A percentile compares a stretch with the other conserved stretches of the same genome.
These are phyloP conservation scores for Iris pallida DNA, from an alignment of 116 monocot genomes.

Conservation along the genomic window DNA sequence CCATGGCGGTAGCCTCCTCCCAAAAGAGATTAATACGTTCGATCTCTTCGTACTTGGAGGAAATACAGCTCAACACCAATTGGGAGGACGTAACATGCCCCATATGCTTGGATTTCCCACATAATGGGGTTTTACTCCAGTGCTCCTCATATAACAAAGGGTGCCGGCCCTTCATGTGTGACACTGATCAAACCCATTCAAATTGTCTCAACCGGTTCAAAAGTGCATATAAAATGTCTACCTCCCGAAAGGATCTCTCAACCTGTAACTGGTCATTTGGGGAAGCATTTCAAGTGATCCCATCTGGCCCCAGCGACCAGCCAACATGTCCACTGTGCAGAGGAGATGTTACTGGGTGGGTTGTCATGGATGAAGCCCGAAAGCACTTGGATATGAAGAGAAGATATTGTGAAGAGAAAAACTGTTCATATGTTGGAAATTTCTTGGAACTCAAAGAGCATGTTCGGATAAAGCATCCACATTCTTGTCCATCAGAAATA, in stretches of 20 bases:
- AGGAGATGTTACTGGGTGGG: constrained; percentile 67
- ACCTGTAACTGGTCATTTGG: constrained; percentile 2
- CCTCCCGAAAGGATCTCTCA: constrained; percentile 15
- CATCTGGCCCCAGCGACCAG: constrained; percentile 15
- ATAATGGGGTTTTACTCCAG: constrained; percentile 52
- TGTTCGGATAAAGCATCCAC: constrained; percentile 39
- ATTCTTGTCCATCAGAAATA: constrained; percentile 56
- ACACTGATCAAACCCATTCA: constrained; percentile 54
- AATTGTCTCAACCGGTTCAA: constrained; percentile 67
- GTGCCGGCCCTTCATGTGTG: constrained; percentile 65
- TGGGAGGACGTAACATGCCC: constrained; percentile 51
- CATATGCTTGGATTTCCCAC: constrained; percentile 52
- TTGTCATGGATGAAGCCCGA: constrained; percentile 60
- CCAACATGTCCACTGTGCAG: constrained; percentile 69
- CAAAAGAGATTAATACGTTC: constrained; percentile 5
- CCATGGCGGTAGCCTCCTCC: constrained; percentile 11
- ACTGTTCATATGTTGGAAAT: constrained; percentile 64
- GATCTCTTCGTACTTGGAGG: constrained; percentile 20
- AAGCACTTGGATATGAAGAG: constrained; percentile 48
- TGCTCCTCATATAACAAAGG: constrained; percentile 54
- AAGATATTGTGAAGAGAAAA: constrained; percentile 61
- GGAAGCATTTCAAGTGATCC: constrained; percentile 20
- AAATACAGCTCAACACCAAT: constrained; percentile 22
- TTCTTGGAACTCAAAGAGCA: constrained; percentile 53
- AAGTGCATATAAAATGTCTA: constrained; percentile 36